A percentile compares a stretch with the other conserved stretches of the same genome.
These are phyloP conservation scores for Paramecium tetraurelia DNA, from an alignment of 73 alveolate species.

Conservation along the genomic window DNA sequence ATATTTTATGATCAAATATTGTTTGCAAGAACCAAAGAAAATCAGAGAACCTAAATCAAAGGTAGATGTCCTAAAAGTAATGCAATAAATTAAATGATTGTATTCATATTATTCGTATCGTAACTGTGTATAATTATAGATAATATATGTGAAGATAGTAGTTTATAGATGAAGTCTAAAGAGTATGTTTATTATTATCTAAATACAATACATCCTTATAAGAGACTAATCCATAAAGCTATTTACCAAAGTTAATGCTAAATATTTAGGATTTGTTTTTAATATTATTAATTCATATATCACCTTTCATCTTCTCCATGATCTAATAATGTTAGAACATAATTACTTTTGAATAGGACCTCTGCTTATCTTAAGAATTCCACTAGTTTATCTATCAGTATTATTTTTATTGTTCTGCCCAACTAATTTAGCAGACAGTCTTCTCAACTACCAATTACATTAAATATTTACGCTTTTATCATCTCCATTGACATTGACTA, in stretches of 20 bases:
- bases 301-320: slow-evolving; percentile 8
- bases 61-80: not conserved
- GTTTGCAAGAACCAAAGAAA: slow-evolving; percentile 20
- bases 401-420: not conserved
- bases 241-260: not conserved
- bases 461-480: not conserved
- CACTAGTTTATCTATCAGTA: not conserved
- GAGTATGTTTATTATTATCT: slow-evolving; percentile 9
- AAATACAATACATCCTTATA: not conserved
- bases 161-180: not conserved
- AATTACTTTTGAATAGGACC: slow-evolving; percentile 18
- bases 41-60: not conserved
- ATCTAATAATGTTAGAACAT: not conserved
- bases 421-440: not conserved
- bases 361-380: not conserved
- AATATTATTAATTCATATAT: not conserved
- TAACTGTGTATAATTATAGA: not conserved
- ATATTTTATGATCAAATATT: not conserved
- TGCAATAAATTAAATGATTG: slow-evolving; percentile 11
- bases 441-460: not conserved
- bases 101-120: slow-evolving; percentile 1
- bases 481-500: not conserved
- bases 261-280: not conserved
- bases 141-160: not conserved
- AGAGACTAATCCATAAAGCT: not conserved